Percentiles rank a stretch among this genome's conserved stretches.
Conservation (phyloP, 805 yeast genomes). For the Candida sakaeoensis region DNA sequence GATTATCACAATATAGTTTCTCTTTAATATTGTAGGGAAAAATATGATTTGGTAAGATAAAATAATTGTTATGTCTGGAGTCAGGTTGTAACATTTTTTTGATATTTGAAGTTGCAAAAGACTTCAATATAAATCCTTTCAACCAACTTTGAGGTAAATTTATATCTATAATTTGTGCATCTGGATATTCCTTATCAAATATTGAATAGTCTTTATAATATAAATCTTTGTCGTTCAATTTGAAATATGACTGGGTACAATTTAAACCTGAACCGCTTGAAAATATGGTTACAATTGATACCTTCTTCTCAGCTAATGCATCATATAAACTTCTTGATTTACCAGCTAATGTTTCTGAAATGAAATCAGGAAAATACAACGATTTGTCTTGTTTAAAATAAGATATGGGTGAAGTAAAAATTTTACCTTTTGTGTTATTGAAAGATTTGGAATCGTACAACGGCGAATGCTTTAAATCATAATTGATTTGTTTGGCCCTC, state of each 20-base stretch:
- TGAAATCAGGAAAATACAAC: conserved; percentile 76
- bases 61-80: conserved; percentile 53
- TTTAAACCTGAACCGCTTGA: conserved; percentile 69
- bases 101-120: conserved; percentile 42
- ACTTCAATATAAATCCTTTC: conserved; percentile 59
- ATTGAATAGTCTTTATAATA: conserved; percentile 34
- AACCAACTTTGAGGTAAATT: conserved; percentile 70
- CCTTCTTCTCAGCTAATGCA: conserved; percentile 40
- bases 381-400: conserved; percentile 72
- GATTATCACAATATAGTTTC: conserved; percentile 62
- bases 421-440: conserved; percentile 76
- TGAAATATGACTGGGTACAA: conserved; percentile 60
- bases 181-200: conserved; percentile 42
- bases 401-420: conserved; percentile 78
- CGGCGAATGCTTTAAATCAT: conserved; percentile 41
- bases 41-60: conserved; percentile 59
- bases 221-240: conserved; percentile 38
- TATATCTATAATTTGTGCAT: conserved; percentile 70
- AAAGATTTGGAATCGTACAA: conserved; percentile 44
- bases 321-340: conserved; percentile 33
- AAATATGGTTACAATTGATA: conserved; percentile 62
- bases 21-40: conserved; percentile 57
- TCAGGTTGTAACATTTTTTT: conserved; percentile 39
- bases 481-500: conserved; percentile 37
- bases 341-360: conserved; percentile 49